Evolutionary conservation across 2,329 filamentous ascomycete species (phyloP), one percentile per base, ranked within the genome.

Genomic region (Calonectria pseudoturangicola): DNA sequence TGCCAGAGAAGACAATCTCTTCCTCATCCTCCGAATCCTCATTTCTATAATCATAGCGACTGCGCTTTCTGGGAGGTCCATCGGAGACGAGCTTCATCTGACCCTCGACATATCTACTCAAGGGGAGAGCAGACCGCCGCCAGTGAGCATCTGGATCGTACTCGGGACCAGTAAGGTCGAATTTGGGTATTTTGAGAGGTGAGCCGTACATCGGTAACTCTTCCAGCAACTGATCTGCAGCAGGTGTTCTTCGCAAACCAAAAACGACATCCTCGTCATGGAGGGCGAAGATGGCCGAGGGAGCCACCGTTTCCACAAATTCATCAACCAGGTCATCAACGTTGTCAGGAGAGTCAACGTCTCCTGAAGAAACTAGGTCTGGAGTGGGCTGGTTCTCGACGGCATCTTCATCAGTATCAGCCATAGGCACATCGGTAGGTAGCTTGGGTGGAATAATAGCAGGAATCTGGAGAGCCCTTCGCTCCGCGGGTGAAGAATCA

Each of bases 51-150:
- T 93, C 90, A 79, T 93, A 98, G n/a, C 96, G 91, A 78, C 95
- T 96, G 70, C 92, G 92, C 84, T 96, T 98, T 65, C 88, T 88
- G 0, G 92, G 92, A 10, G 93, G 93, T 2, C 90, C 90, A 48
- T 90, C 89, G 4, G 90, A 86, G 15, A 89, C 88, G 21, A 97
- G 89, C 30, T 92, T 90, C 83, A 98, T 92, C 76, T 94, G 94
- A 10, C 94, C 94, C 71, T 94, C 92, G 0, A 96, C 93, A 82
- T 94, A 98, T 82, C 96, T 98, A 79, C 94, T 98, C 3, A 98
- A 89, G 2, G 95, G 94, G 18, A 97, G 86, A 48, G 95, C 92
- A n/a, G 93, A 92, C 5, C 92, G 91, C 81, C 91, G 93, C 94
- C 94, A 96, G 43, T 87, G 87, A 25, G 91, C 89, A 84, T 96